phyloP scores from a whole-genome alignment of 108 stramenopile species.

The Cyclotella choctawhatcheeana region DNA sequence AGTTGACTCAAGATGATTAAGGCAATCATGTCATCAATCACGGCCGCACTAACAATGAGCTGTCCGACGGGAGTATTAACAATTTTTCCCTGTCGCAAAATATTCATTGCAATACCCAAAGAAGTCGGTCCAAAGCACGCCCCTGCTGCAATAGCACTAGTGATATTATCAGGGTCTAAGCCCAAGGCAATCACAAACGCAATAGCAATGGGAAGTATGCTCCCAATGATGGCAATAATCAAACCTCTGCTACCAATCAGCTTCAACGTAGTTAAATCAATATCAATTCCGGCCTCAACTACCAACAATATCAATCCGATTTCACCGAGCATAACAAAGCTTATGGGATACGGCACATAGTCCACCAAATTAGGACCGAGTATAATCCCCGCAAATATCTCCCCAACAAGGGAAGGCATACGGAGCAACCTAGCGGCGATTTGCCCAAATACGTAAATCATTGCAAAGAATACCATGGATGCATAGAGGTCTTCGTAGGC shows the following conservation, averaged over 20 bases:
- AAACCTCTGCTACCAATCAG: slow-evolving; percentile 79
- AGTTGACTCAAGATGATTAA: slow-evolving; percentile 80
- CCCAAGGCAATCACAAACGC: slow-evolving; percentile 68
- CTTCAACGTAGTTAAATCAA: slow-evolving; percentile 76
- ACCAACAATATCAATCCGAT: slow-evolving; percentile 77
- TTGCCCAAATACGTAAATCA: slow-evolving; percentile 64
- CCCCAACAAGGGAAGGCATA: slow-evolving; percentile 85
- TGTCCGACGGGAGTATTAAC: slow-evolving; percentile 87
- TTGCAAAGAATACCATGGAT: slow-evolving; percentile 67
- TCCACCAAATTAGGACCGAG: slow-evolving; percentile 68
- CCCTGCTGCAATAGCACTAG: slow-evolving; percentile 69
- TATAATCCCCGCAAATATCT: slow-evolving; percentile 78
- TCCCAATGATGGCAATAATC: slow-evolving; percentile 78
- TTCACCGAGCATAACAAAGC: slow-evolving; percentile 80
- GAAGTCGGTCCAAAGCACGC: slow-evolving; percentile 82
- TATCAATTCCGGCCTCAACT: slow-evolving; percentile 84
- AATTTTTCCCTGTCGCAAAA: slow-evolving; percentile 67
- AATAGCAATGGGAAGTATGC: slow-evolving; percentile 76
- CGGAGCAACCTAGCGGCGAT: slow-evolving; percentile 51
- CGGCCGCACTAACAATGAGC: slow-evolving; percentile 83
- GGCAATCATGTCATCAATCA: slow-evolving; percentile 89
- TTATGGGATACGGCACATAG: slow-evolving; percentile 73
- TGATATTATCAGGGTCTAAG: slow-evolving; percentile 50
- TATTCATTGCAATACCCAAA: slow-evolving; percentile 83
- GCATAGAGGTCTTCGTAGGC: slow-evolving; percentile 69